phyloP scores from a whole-genome alignment of 2,329 filamentous ascomycete species.

The Biscogniauxia marginata region DNA sequence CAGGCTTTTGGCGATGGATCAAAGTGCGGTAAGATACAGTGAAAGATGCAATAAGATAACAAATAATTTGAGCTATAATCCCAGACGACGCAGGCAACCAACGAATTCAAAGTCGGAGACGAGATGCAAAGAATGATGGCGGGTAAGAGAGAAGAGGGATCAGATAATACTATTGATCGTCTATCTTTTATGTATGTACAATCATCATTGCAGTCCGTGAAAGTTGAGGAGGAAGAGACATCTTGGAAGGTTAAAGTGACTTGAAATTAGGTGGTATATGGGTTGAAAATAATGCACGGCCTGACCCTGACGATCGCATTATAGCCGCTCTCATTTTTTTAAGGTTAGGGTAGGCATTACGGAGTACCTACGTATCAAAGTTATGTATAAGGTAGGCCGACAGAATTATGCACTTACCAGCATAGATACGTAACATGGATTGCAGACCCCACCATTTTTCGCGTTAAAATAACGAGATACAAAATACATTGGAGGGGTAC shows the following conservation, averaged over 20 bases:
- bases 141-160: too few relatives aligned
- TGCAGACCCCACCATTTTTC: too few relatives aligned
- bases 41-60: not conserved
- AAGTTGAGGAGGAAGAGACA: not conserved
- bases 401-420: too few relatives aligned
- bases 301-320: slow-evolving; percentile 11
- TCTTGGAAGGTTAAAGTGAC: not conserved
- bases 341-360: not conserved
- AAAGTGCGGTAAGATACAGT: not conserved
- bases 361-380: not conserved
- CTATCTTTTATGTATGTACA: too few relatives aligned
- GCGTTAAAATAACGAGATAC: too few relatives aligned
- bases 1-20: not conserved
- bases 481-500: too few relatives aligned
- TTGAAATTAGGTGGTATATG: not conserved
- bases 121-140: too few relatives aligned
- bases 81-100: too few relatives aligned
- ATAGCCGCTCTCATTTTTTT: not conserved
- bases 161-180: too few relatives aligned
- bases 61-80: not conserved
- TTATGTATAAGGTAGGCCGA: too few relatives aligned
- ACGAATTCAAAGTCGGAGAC: not conserved
- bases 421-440: too few relatives aligned
- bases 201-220: not conserved
- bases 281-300: not conserved